Evolutionary conservation across 2,329 filamentous ascomycete species (phyloP).

Genomic region (Plenodomus lindquistii): DNA sequence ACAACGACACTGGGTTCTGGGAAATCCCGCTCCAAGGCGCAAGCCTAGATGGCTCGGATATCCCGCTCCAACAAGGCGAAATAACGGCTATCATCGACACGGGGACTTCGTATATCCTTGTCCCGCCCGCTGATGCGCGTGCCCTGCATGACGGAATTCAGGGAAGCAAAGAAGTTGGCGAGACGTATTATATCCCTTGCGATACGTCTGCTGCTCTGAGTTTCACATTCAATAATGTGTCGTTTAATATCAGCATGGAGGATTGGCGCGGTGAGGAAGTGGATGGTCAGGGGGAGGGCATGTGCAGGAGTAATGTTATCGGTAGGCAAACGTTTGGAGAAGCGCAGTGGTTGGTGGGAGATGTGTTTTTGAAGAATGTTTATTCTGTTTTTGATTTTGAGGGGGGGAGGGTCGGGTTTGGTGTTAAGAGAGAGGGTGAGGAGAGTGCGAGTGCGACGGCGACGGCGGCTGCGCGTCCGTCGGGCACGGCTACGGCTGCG

Average conservation of each 20-base stretch:
- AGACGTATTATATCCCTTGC: slow-evolving; percentile 75
- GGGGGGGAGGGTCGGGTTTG: slow-evolving; percentile 61
- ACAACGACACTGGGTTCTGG: slow-evolving; percentile 66
- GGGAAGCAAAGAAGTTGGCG: slow-evolving; percentile 60
- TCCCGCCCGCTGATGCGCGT: slow-evolving; percentile 68
- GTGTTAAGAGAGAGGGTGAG: slow-evolving; percentile 24
- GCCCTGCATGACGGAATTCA: slow-evolving; percentile 72
- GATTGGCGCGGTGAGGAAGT: slow-evolving; percentile 68
- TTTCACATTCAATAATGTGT: slow-evolving; percentile 69
- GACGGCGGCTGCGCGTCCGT: no score
- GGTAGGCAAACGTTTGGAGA: slow-evolving; percentile 67
- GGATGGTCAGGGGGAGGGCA: slow-evolving; percentile 20
- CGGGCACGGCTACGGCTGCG: slow-evolving; percentile 4
- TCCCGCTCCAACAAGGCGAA: slow-evolving; percentile 47
- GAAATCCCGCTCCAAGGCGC: slow-evolving; percentile 70
- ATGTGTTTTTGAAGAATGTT: slow-evolving; percentile 87
- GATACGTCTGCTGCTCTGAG: slow-evolving; percentile 63
- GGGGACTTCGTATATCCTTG: slow-evolving; percentile 78
- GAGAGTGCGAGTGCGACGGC: slow-evolving; percentile 1
- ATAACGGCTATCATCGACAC: slow-evolving; percentile 76
- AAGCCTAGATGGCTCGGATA: slow-evolving; percentile 59
- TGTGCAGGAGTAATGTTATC: slow-evolving; percentile 72
- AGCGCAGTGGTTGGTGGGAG: slow-evolving; percentile 77
- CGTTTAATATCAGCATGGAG: slow-evolving; percentile 67
- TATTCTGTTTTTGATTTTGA: slow-evolving; percentile 85